phyloP scores from a whole-genome alignment of 441 rosid genomes.

The Daphne laureola region DNA sequence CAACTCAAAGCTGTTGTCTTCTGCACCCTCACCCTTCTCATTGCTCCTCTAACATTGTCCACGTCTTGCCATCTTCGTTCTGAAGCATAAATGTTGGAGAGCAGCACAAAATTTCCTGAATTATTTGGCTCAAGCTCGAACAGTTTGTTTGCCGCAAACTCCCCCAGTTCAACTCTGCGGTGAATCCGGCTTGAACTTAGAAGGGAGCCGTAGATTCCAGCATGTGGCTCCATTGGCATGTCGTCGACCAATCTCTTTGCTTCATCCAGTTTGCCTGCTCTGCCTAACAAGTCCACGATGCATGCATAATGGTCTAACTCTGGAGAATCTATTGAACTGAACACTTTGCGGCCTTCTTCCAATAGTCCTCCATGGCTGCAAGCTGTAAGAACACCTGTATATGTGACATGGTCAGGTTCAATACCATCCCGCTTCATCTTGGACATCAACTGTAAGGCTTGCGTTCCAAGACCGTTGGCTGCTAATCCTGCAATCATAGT shows the following conservation, averaged over 20 bases:
- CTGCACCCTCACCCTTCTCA: constrained; percentile 28
- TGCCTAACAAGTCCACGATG: constrained; percentile 51
- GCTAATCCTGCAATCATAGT: constrained; percentile 60
- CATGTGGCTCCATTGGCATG: constrained; percentile 47
- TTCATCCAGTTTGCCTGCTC: constrained; percentile 49
- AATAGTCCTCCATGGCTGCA: constrained; percentile 56
- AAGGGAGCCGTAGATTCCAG: constrained; percentile 59
- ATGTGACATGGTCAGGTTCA: constrained; percentile 44
- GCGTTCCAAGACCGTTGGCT: constrained; percentile 45
- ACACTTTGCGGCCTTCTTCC: constrained; percentile 35
- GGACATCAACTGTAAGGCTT: constrained; percentile 40
- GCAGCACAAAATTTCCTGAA: constrained; percentile 43
- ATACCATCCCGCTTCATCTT: constrained; percentile 44
- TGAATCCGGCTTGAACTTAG: constrained; percentile 54
- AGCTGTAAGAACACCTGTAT: constrained; percentile 51
- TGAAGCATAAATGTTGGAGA: constrained; percentile 44
- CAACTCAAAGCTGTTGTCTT: constrained; percentile 51
- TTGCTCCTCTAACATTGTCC: constrained; percentile 35
- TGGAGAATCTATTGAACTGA: constrained; percentile 33
- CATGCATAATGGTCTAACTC: constrained; percentile 52
- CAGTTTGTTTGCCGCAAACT: constrained; percentile 37
- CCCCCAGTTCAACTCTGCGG: constrained; percentile 33
- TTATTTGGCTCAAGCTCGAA: constrained; percentile 29
- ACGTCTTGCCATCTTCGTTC: constrained; percentile 52
- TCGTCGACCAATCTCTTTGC: constrained; percentile 39